These are phyloP conservation scores for Hamamelis virginiana DNA, from an alignment of 164 flowering plant genomes.

Conservation along the genomic window DNA sequence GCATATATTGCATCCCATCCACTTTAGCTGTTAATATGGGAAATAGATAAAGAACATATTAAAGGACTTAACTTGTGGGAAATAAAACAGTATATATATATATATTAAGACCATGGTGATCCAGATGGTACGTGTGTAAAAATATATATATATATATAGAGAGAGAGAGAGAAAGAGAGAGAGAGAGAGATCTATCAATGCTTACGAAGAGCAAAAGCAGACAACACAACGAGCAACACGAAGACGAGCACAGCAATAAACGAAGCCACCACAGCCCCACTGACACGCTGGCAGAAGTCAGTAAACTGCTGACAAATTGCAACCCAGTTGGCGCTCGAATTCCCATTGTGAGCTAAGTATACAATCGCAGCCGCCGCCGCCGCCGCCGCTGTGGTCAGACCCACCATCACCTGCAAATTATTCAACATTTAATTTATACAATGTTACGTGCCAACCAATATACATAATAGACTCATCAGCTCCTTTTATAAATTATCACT, in stretches of 20 bases:
- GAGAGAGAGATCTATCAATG: neutral
- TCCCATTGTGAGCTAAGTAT: slow-evolving; percentile 80
- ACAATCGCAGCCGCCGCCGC: slow-evolving; percentile 65
- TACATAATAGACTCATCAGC: too few relatives aligned
- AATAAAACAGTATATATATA: too few relatives aligned
- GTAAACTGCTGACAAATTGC: slow-evolving; percentile 71
- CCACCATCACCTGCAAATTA: slow-evolving; percentile 48
- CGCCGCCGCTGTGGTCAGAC: slow-evolving; percentile 47
- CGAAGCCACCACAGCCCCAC: slow-evolving; percentile 66
- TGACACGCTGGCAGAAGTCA: slow-evolving; percentile 57
- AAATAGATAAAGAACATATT: too few relatives aligned
- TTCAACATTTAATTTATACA: neutral
- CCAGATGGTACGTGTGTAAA: too few relatives aligned
- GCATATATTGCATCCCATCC: too few relatives aligned
- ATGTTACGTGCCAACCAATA: neutral
- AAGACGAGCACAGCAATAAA: slow-evolving; percentile 45
- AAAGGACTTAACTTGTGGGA: too few relatives aligned
- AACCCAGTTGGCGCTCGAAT: slow-evolving; percentile 64
- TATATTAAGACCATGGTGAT: too few relatives aligned
- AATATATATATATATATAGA: too few relatives aligned
- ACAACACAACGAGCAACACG: slow-evolving; percentile 44
- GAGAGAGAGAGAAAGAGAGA: too few relatives aligned
- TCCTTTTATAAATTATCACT: too few relatives aligned
- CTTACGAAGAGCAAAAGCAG: slow-evolving; percentile 50
- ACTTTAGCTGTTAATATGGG: too few relatives aligned